These are phyloP conservation scores for Amylostereum chailletii DNA, from an alignment of 1,284 basidiomycete species.

Conservation along the genomic window DNA sequence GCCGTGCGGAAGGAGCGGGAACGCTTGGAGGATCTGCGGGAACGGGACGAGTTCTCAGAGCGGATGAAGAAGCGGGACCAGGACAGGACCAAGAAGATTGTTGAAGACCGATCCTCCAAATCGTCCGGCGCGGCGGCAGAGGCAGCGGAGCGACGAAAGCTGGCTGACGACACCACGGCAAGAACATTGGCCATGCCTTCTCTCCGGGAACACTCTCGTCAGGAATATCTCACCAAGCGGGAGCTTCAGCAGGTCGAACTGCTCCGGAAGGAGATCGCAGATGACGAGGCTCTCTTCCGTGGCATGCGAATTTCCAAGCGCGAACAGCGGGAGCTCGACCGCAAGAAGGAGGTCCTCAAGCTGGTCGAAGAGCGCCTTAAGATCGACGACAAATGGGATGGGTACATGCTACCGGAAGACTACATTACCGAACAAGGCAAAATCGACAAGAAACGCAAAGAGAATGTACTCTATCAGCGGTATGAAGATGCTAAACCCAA, in stretches of 20 bases:
- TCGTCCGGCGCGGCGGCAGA: conserved; percentile 69
- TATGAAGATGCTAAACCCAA: conserved; percentile 89
- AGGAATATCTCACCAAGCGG: conserved; percentile 94
- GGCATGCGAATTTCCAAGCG: conserved; percentile 85
- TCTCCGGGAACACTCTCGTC: conserved; percentile 78
- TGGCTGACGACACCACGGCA: conserved; percentile 82
- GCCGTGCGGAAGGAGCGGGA: conserved; percentile 67
- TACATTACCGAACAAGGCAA: conserved; percentile 99
- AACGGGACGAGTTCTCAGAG: conserved; percentile 90
- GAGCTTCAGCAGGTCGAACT: conserved; percentile 95
- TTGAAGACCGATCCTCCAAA: conserved; percentile 85
- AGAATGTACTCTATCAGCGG: conserved; percentile 87
- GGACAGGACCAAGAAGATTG: conserved; percentile 83
- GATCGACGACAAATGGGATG: conserved; percentile 92
- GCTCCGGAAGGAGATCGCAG: conserved; percentile 85
- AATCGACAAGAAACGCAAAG: conserved; percentile 94
- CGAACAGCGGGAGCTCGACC: conserved; percentile 76
- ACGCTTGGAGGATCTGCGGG: conserved; percentile 70
- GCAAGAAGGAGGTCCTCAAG: conserved; percentile 87
- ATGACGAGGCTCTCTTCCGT: conserved; percentile 82
- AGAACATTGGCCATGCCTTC: conserved; percentile 76
- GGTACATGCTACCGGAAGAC: conserved; percentile 92
- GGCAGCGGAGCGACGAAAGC: conserved; percentile 68
- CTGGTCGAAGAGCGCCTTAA: conserved; percentile 90
- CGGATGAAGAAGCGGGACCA: conserved; percentile 80